Percentiles rank a stretch among this genome's conserved stretches.
Evolutionary conservation across 176 grass and related monocot genomes (phyloP).

Genomic region (Musa troglodytarum): DNA sequence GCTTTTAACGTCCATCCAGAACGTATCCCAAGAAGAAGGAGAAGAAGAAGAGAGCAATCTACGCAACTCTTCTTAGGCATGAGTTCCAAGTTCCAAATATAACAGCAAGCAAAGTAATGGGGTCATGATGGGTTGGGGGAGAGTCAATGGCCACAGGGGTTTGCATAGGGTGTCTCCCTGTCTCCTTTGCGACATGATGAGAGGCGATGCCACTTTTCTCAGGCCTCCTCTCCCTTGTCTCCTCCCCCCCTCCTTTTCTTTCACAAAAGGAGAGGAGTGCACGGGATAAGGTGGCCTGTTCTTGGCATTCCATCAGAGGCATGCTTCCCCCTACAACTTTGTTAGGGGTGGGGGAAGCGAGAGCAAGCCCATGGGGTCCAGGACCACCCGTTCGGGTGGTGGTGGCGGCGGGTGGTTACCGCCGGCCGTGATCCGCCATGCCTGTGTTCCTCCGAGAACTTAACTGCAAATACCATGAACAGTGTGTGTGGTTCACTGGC

Average conservation of each 20-base stretch:
- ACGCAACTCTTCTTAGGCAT: too few species aligned
- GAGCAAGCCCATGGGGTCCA: too few species aligned
- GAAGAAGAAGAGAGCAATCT: too few species aligned
- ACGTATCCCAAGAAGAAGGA: too few species aligned
- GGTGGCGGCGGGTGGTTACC: too few species aligned
- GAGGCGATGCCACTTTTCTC: conserved; percentile 5
- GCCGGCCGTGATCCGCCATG: too few species aligned
- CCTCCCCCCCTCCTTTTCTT: background rate
- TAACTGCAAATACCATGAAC: too few species aligned
- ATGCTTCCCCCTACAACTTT: background rate
- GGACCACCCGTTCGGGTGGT: too few species aligned
- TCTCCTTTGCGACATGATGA: conserved; percentile 17
- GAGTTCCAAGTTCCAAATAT: background rate
- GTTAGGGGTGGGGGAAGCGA: too few species aligned
- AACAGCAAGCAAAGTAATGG: conserved; percentile 3
- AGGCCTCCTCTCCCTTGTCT: background rate
- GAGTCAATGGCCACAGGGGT: conserved; percentile 16
- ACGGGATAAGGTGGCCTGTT: background rate
- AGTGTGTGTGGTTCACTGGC: too few species aligned
- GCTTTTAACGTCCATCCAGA: conserved; percentile 21
- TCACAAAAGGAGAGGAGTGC: conserved; percentile 1
- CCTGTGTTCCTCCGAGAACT: too few species aligned
- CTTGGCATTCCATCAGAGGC: background rate
- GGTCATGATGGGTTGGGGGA: conserved; percentile 13
- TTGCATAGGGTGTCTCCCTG: conserved; percentile 12